Conservation (phyloP, 2,329 filamentous ascomycete species). For the Chrysosporium keratinophilum region DNA sequence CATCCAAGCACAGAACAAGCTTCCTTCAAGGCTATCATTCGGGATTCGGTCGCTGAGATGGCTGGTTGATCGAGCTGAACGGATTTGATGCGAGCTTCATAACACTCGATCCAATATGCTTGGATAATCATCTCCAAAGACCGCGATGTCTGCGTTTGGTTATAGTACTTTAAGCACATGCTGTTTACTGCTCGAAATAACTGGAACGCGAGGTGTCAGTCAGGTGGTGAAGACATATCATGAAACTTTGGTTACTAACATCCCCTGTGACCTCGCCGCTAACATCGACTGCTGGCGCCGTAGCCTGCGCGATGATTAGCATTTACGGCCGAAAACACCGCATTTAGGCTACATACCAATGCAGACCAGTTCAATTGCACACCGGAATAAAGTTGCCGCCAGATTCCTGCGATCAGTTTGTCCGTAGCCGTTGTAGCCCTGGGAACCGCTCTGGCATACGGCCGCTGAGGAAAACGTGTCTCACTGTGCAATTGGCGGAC, state of each 20-base stretch:
- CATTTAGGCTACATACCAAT: constrained; percentile 14
- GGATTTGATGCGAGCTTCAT: constrained; percentile 41
- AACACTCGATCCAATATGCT: constrained; percentile 48
- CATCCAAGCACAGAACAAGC: constrained; percentile 46
- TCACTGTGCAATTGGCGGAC: constrained; percentile 22
- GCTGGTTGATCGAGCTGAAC: constrained; percentile 33
- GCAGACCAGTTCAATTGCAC: constrained; percentile 16
- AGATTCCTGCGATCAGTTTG: constrained; percentile 42
- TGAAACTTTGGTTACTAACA: background rate
- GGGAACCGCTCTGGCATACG: constrained; percentile 20
- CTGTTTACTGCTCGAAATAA: constrained; percentile 20
- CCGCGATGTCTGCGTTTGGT: constrained; percentile 44
- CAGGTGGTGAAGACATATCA: too few relatives aligned
- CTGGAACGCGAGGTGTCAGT: constrained; percentile 8
- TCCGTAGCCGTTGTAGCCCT: constrained; percentile 38
- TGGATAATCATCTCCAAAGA: constrained; percentile 51
- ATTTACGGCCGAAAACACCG: background rate
- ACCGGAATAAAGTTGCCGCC: constrained; percentile 38
- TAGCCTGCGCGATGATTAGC: background rate
- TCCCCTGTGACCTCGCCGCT: constrained; percentile 6
- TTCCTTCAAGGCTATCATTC: constrained; percentile 44
- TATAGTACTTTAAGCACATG: constrained; percentile 24
- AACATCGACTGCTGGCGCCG: background rate
- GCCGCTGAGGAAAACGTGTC: constrained; percentile 22
- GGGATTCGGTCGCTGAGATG: constrained; percentile 39